Evolutionary conservation across 441 rosid species (phyloP).

Genomic region (Erysimum cheiri): DNA sequence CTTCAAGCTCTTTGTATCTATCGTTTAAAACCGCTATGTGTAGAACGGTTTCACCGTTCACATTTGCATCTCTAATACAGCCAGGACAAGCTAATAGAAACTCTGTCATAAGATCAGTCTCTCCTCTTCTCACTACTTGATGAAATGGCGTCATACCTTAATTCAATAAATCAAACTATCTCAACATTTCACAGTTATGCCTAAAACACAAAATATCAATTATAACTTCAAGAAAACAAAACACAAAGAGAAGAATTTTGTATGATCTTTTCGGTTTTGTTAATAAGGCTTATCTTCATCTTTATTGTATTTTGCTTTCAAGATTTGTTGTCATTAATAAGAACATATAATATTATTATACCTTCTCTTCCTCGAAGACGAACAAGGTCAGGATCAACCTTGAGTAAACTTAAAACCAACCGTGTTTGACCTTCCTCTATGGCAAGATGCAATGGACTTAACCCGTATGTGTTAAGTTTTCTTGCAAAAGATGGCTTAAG

Average conservation of each 20-base stretch:
- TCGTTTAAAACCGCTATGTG: slow-evolving; percentile 38
- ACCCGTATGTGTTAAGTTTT: slow-evolving; percentile 30
- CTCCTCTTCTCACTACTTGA: slow-evolving; percentile 32
- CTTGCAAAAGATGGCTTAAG: slow-evolving; percentile 39
- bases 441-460: slow-evolving; percentile 34
- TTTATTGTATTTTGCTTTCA: too few relatives aligned
- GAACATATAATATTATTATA: background rate
- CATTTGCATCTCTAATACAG: slow-evolving; percentile 39
- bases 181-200: background rate
- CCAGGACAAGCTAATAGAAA: slow-evolving; percentile 43
- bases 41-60: slow-evolving; percentile 40
- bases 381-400: slow-evolving; percentile 32
- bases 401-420: slow-evolving; percentile 25
- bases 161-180: background rate
- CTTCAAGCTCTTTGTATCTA: slow-evolving; percentile 27
- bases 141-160: slow-evolving; percentile 47
- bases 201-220: background rate
- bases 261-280: too few relatives aligned
- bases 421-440: slow-evolving; percentile 12
- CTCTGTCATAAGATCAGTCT: slow-evolving; percentile 20
- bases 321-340: too few relatives aligned
- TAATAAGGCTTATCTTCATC: too few relatives aligned
- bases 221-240: background rate
- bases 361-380: slow-evolving; percentile 42
- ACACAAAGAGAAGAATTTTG: background rate